Evolutionary conservation across 768 basidiomycete genomes (phyloP), one percentile per base, ranked within the genome.

Genomic region (Cubamyces lactineus): DNA sequence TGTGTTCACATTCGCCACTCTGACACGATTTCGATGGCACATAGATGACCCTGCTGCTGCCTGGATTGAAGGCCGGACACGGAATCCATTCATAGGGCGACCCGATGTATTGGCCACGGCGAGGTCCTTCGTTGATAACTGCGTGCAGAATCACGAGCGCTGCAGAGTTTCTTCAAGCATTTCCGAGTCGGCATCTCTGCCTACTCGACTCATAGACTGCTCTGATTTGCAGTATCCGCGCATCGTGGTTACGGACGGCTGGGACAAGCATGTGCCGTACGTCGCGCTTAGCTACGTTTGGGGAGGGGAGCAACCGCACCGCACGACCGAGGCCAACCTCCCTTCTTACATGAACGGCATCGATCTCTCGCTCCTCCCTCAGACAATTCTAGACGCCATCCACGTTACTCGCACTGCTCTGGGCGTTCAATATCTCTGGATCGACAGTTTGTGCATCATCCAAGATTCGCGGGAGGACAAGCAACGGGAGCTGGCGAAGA

Each of bases 391-490:
- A 1, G 57, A 59, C 28, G 46, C 57, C 3, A 46, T 59, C 2
- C 8, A 21, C 6, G 38, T 59, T 4, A 46, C 45, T 15, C 24
- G 28, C 11, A 28, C 28, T 28, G 34, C 26, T 5, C 49, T 59
- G 1, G 38, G 40, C 3, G 16, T 17, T 17, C 49, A 19, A 4
- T 59, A 7, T 43, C 47, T 59, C 5, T 59, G 57, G 57, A 30
- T 42, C 0, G 57, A 59, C 23, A 47, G 28, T 17, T 11, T 59
- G 21, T 59, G 57, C 38, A 59, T 59, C 38, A 41, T 59, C 4
- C 57, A 59, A 26, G 57, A 59, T 24, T 40, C 38, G 0, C 13
- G 21, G 15, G 48, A 38, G 23, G 57, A 59, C 48, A 34, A 34
- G n/a, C 34, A 19, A 16, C 30, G 34, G 6, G 50, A 51, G 50